Percentiles rank a stretch among this genome's conserved stretches.
Conservation (phyloP, 2,329 filamentous ascomycete genomes). For the Fusarium penzigii region DNA sequence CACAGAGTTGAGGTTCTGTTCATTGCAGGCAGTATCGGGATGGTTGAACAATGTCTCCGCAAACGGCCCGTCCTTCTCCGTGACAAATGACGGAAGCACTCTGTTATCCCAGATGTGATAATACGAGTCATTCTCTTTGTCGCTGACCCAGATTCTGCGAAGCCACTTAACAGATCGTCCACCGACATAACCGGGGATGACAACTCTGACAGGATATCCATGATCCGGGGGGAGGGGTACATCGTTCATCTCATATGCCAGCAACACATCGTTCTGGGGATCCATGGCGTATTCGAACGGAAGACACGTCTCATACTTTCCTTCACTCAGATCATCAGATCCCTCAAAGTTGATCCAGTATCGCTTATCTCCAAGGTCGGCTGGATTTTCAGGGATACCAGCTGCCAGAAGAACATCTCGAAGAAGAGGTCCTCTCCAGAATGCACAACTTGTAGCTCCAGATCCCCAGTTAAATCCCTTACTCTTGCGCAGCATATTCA, state of each 20-base stretch:
- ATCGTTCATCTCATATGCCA: conserved; percentile 50
- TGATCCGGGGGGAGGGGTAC: conserved; percentile 45
- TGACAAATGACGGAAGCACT: conserved; percentile 51
- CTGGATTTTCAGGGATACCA: conserved; percentile 34
- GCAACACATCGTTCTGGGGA: conserved; percentile 47
- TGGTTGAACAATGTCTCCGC: conserved; percentile 48
- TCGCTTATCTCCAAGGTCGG: not conserved
- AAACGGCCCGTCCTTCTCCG: conserved; percentile 48
- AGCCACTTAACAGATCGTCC: conserved; percentile 51
- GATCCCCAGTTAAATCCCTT: conserved; percentile 51
- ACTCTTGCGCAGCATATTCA: conserved; percentile 50
- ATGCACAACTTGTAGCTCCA: conserved; percentile 48
- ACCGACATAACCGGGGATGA: conserved; percentile 46
- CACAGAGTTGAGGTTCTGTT: conserved; percentile 51
- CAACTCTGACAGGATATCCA: conserved; percentile 43
- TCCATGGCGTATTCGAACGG: conserved; percentile 51
- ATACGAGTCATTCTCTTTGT: conserved; percentile 45
- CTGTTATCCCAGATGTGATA: conserved; percentile 54
- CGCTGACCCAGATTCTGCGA: conserved; percentile 40
- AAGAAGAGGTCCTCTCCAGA: conserved; percentile 50
- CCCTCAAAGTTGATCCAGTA: conserved; percentile 52
- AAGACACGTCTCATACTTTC: conserved; percentile 49
- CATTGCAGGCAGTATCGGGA: conserved; percentile 48
- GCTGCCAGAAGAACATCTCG: conserved; percentile 46
- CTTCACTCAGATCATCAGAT: conserved; percentile 47